These are phyloP conservation scores for Fusarium sp. DNA, from an alignment of 2,329 filamentous ascomycete species.

Conservation along the genomic window DNA sequence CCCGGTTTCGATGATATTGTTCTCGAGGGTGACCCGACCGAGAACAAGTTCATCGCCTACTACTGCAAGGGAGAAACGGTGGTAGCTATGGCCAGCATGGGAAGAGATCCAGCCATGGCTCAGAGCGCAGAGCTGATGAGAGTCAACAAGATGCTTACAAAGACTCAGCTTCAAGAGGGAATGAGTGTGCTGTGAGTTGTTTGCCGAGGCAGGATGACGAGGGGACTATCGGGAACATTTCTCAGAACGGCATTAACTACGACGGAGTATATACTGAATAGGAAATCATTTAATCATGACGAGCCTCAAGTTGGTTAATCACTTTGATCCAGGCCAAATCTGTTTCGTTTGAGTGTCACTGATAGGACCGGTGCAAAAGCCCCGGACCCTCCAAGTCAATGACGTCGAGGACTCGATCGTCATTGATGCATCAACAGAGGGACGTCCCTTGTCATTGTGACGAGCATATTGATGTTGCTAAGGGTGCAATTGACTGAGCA, in stretches of 20 bases:
- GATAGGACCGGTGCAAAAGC: not conserved
- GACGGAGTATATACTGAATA: slow-evolving; percentile 23
- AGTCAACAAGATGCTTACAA: slow-evolving; percentile 79
- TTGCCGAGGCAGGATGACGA: not conserved
- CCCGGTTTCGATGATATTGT: slow-evolving; percentile 88
- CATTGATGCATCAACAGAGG: slow-evolving; percentile 33
- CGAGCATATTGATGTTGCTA: not conserved
- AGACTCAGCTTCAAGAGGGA: slow-evolving; percentile 75
- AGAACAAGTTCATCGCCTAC: slow-evolving; percentile 86
- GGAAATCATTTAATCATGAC: slow-evolving; percentile 14
- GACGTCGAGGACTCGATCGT: slow-evolving; percentile 33
- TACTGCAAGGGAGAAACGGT: slow-evolving; percentile 87
- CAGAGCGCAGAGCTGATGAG: slow-evolving; percentile 88
- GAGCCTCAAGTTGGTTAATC: slow-evolving; percentile 8
- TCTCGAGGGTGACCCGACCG: slow-evolving; percentile 75
- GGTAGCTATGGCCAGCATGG: slow-evolving; percentile 91
- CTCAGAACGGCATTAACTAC: slow-evolving; percentile 16
- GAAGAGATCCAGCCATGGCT: slow-evolving; percentile 83
- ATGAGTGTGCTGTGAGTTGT: slow-evolving; percentile 56
- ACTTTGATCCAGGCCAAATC: not conserved
- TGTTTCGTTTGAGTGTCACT: not conserved
- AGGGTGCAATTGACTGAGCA: too few species aligned
- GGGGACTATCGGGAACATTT: not conserved
- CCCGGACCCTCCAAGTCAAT: slow-evolving; percentile 28
- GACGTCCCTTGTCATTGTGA: slow-evolving; percentile 23